Percentiles rank a stretch among this genome's conserved stretches.
Conservation (phyloP, 345 rosid species). For the Populus euphratica region DNA sequence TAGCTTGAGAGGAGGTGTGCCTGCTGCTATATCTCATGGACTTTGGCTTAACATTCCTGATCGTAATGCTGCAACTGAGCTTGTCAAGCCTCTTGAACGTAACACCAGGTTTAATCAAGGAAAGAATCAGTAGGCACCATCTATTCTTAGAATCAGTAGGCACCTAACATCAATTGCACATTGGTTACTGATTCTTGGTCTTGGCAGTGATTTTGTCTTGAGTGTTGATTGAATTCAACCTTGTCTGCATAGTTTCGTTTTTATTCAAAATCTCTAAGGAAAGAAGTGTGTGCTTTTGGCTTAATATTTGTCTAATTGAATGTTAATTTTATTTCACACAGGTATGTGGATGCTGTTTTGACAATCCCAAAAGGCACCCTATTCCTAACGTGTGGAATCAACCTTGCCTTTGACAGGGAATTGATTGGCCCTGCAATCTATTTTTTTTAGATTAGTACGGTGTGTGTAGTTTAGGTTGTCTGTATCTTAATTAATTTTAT, state of each 20-base stretch:
- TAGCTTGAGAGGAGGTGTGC: conserved; percentile 33
- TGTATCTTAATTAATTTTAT: no score
- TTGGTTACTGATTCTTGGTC: not conserved
- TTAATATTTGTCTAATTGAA: not conserved
- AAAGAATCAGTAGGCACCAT: no score
- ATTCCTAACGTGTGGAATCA: conserved; percentile 42
- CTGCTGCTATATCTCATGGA: conserved; percentile 36
- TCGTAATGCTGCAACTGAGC: conserved; percentile 39
- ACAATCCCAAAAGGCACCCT: conserved; percentile 35
- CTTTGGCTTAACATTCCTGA: conserved; percentile 48
- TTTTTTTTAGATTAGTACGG: not conserved
- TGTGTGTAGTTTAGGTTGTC: no score
- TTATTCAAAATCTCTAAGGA: not conserved
- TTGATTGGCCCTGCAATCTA: conserved; percentile 39
- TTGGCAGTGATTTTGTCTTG: not conserved
- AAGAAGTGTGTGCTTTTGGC: not conserved
- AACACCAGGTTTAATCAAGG: conserved; percentile 25
- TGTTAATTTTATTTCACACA: conserved; percentile 1
- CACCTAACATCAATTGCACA: not conserved
- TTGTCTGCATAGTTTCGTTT: not conserved
- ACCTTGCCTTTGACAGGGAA: conserved; percentile 34
- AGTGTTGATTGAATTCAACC: not conserved
- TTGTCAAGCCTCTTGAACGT: conserved; percentile 40
- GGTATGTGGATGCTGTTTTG: conserved; percentile 34
- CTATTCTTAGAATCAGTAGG: no score